phyloP scores from a whole-genome alignment of 140 eudicot species.

The Bidens hawaiensis region DNA sequence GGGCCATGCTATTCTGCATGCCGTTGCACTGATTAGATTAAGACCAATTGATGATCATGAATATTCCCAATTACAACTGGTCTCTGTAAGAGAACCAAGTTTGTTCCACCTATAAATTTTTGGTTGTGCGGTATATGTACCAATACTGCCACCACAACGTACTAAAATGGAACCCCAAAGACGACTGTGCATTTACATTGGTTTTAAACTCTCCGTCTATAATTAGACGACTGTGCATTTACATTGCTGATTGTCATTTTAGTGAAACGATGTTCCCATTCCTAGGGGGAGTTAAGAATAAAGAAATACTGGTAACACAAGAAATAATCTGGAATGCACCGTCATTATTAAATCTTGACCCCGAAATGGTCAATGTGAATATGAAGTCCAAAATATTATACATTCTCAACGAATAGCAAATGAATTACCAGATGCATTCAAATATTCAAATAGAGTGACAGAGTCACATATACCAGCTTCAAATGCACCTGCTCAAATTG shows the following conservation, averaged over 20 bases:
- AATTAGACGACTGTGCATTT: too few relatives aligned
- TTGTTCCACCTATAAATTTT: background rate
- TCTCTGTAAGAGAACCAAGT: background rate
- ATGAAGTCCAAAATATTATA: background rate
- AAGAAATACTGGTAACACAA: background rate
- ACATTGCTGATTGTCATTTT: background rate
- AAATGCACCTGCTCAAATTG: too few relatives aligned
- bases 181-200: too few relatives aligned
- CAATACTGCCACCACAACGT: background rate
- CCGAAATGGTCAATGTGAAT: background rate
- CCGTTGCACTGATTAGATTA: slow-evolving; percentile 2
- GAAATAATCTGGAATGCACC: background rate
- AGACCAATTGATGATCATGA: background rate
- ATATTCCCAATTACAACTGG: background rate
- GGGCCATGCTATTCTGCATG: background rate
- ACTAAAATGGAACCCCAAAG: background rate
- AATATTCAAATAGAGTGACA: too few relatives aligned
- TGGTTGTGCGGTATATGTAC: background rate
- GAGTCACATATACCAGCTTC: too few relatives aligned
- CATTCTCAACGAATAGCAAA: background rate
- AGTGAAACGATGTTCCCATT: background rate
- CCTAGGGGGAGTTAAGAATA: too few relatives aligned
- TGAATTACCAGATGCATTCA: background rate
- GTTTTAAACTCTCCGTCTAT: too few relatives aligned
- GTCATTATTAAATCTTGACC: too few relatives aligned